Evolutionary conservation across 352 stramenopile species (phyloP), one percentile per base, ranked within the genome.

Genomic region (Stramenopiles sp.): DNA sequence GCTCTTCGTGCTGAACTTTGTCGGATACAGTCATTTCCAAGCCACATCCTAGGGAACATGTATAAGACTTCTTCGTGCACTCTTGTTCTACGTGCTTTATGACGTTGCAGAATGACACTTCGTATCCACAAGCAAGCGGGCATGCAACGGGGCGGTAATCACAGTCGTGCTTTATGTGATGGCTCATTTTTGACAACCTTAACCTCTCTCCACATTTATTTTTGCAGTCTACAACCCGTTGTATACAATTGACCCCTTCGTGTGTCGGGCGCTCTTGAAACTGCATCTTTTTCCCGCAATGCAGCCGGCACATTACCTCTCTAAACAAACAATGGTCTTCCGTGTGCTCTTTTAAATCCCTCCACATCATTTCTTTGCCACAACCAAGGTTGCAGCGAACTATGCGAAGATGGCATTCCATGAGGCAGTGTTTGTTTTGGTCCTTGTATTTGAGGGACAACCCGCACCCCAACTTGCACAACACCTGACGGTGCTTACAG

Each of bases 401-500:
- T n/a, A n/a, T n/a, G n/a, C n/a, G n/a, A n/a, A n/a, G n/a, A n/a
- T n/a, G n/a, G n/a, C n/a, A n/a, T n/a, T n/a, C n/a, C n/a, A n/a
- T n/a, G n/a, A n/a, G n/a, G n/a, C n/a, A n/a, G n/a, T n/a, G n/a
- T n/a, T n/a, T n/a, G n/a, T n/a, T n/a, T n/a, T n/a, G n/a, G n/a
- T n/a, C n/a, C n/a, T n/a, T n/a, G n/a, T n/a, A n/a, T n/a, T n/a
- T n/a, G n/a, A n/a, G n/a, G n/a, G n/a, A n/a, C n/a, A n/a, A n/a
- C n/a, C n/a, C n/a, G 43, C 77, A 80, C 1, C 77, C 77, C 6
- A 79, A 49, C 1, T 30, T 76, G 73, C 77, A 80, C 34, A 75
- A 53, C 4, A 80, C 77, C 75, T 75, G 68, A 35, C 76, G 75
- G 76, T 73, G 75, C 33, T 79, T 77, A 73, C 77, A 80, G 32